A percentile compares a stretch with the other conserved stretches of the same genome.
Conservation (phyloP, 2,329 filamentous ascomycete species). For the Sodiomyces alkalinus region DNA sequence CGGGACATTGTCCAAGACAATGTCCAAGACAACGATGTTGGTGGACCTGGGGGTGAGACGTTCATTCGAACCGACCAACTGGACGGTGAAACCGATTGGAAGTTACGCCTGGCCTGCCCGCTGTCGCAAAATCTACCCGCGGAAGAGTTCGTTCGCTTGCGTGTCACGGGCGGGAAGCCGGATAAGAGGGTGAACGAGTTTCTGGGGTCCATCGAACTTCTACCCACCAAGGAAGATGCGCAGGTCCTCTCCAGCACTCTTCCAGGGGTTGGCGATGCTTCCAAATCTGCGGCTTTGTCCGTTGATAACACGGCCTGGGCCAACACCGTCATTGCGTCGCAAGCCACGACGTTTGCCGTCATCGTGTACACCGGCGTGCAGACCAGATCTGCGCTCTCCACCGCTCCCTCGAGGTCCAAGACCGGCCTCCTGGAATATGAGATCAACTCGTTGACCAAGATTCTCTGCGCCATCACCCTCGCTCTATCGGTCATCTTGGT, state of each 20-base stretch:
- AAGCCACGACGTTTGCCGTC: conserved; percentile 73
- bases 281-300: conserved; percentile 56
- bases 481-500: conserved; percentile 79
- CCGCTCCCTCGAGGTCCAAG: conserved; percentile 81
- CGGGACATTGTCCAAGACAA: conserved; percentile 12
- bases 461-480: conserved; percentile 78
- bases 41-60: conserved; percentile 58
- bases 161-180: conserved; percentile 74
- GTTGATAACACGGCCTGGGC: conserved; percentile 99
- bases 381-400: conserved; percentile 86
- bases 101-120: conserved; percentile 74
- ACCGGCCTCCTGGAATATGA: conserved; percentile 87
- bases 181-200: conserved; percentile 94
- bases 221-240: conserved; percentile 36
- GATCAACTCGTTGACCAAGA: conserved; percentile 95
- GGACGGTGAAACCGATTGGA: conserved; percentile 98
- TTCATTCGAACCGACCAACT: conserved; percentile 97
- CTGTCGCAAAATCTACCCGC: conserved; percentile 66
- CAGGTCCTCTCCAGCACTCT: conserved; percentile 24
- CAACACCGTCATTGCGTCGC: conserved; percentile 91
- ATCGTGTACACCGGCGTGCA: conserved; percentile 92
- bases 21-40: conserved; percentile 18
- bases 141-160: conserved; percentile 53
- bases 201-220: conserved; percentile 69
- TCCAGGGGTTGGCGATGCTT: conserved; percentile 14